Conservation (phyloP, 768 basidiomycete species). For the Hygrocybe punicea region DNA sequence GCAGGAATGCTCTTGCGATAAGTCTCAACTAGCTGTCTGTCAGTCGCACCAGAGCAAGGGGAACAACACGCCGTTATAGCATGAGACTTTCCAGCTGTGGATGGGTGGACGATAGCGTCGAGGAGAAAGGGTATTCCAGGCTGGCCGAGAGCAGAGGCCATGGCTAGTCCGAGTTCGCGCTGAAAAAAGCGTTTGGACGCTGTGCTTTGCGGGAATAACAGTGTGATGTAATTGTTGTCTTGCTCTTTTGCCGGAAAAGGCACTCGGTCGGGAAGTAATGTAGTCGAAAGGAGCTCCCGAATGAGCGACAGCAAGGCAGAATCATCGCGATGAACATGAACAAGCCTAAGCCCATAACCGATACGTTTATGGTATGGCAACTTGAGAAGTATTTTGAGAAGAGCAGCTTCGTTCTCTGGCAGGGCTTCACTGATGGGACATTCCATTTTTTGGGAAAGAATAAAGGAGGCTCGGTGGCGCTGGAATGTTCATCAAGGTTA, state of each 20-base stretch:
- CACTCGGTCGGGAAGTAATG: conserved; percentile 10
- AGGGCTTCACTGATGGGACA: not conserved
- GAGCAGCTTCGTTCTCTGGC: not conserved
- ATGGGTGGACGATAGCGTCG: conserved; percentile 16
- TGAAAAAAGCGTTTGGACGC: conserved; percentile 18
- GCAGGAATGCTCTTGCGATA: conserved; percentile 18
- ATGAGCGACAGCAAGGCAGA: conserved; percentile 11
- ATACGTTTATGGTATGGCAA: conserved; percentile 15
- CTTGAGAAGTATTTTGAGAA: not conserved
- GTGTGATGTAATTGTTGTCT: conserved; percentile 4
- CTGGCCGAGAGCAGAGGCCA: conserved; percentile 13
- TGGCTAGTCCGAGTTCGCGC: conserved; percentile 15
- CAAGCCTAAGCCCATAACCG: conserved; percentile 11
- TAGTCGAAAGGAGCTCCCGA: conserved; percentile 14
- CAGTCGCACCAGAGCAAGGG: conserved; percentile 7
- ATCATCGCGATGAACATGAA: conserved; percentile 10
- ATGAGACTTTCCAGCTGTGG: conserved; percentile 12
- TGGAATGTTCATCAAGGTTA: no score
- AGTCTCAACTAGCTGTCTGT: conserved; percentile 12
- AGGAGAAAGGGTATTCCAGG: conserved; percentile 15
- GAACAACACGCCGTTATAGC: conserved; percentile 12
- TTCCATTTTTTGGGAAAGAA: no score
- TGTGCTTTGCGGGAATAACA: conserved; percentile 17
- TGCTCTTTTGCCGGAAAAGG: conserved; percentile 9
- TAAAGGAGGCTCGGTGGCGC: no score